Base-by-base conservation (phyloP, 805 yeast species). In the Pichia deserticola region DNA sequence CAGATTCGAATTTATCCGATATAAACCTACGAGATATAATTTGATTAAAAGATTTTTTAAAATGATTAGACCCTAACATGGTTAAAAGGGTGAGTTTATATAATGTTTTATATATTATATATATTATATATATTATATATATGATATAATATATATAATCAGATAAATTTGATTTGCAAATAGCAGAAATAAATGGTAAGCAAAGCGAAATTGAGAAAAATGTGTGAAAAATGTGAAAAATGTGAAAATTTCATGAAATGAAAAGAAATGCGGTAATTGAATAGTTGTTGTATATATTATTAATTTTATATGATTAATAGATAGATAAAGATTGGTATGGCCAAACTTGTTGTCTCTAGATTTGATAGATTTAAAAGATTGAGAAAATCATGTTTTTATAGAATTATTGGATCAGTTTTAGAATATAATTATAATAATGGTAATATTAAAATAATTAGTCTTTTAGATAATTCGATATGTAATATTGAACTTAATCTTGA, bases 401-500 rank as follows among this genome's bases (percentile, higher is more conserved):
- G 66, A 7, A 44, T 63, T 1, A 49, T 63, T 13, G 60, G 53
- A 1, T 62, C 57, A 47, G 56, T 62, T 6, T 33, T 51, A 7
- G 44, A 50, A 1, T 63, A 59, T 45, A 49, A 60, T 44, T 34
- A 32, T n/a, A 33, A 42, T 25, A 30, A 51, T 6, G 65, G 61
- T 0, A 12, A 37, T 1, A 42, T 62, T n/a, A 40, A 43, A 12
- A 34, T 61, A 2, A 33, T 40, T 7, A 57, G 57, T 44, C 25
- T 61, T 3, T 48, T 46, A 34, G 52, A 54, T 35, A 25, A 42
- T n/a, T 28, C 41, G 28, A 37, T 13, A 27, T 47, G 50, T 27
- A 37, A 47, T 10, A 32, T 41, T 15, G 42, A 44, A 32, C 38
- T 49, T 32, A 30, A 49, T 56, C 28, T 56, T 55, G 44, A 37